Percentiles rank a stretch among this genome's conserved stretches.
These are phyloP conservation scores for Nannizzia gypsea DNA, from an alignment of 2,329 filamentous ascomycete genomes.

Conservation along the genomic window DNA sequence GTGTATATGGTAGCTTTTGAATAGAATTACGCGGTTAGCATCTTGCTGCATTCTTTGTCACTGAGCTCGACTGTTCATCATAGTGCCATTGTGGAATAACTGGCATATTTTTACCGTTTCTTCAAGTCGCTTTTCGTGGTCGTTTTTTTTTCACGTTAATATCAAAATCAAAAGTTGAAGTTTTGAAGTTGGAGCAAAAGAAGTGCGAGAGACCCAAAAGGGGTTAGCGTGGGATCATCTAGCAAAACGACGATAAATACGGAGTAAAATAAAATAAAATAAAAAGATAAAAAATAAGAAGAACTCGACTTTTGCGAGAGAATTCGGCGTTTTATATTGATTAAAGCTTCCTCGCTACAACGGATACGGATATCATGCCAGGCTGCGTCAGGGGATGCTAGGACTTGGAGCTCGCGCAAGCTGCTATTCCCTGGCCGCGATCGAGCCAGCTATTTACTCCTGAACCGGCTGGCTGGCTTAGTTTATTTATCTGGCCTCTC, in stretches of 20 bases:
- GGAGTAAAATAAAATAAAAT: not conserved
- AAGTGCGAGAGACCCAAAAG: not conserved
- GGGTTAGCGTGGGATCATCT: not conserved
- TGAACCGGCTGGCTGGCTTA: not conserved
- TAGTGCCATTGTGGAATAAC: too few species aligned
- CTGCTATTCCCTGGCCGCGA: not conserved
- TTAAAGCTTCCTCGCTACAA: not conserved
- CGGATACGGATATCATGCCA: not conserved
- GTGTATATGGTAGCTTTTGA: conserved; percentile 17
- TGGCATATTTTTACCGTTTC: too few species aligned
- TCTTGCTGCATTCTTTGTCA: not conserved
- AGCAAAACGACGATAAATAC: not conserved
- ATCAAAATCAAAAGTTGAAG: too few species aligned
- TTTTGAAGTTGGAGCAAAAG: not conserved
- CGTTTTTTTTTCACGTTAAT: too few species aligned
- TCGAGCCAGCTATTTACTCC: not conserved
- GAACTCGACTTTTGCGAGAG: not conserved
- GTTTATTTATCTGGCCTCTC: not conserved
- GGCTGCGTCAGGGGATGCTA: not conserved
- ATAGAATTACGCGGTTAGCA: not conserved
- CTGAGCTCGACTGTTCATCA: too few species aligned
- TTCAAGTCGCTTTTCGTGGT: too few species aligned
- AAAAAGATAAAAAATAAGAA: not conserved
- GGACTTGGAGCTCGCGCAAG: not conserved
- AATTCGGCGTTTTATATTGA: not conserved